Base-by-base conservation (phyloP, 2,329 filamentous ascomycete species). In the Cladosporium colombiae region DNA sequence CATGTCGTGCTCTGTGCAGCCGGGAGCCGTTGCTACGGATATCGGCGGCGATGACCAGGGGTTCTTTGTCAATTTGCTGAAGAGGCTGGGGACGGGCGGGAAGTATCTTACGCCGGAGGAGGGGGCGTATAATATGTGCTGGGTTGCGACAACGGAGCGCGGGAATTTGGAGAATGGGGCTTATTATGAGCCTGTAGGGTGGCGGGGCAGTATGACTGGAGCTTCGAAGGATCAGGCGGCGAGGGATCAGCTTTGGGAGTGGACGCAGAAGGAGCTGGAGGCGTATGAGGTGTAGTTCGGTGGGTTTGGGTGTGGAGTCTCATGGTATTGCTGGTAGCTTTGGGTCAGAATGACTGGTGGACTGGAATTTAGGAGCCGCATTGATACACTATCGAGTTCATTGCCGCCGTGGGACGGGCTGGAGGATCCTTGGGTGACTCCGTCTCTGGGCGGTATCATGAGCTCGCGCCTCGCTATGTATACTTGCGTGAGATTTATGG, bases 1-100 rank as follows among this genome's bases (percentile, higher is more conserved):
- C 59, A 82, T 77, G 0, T 74, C 75, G 5, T 77, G 80, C 0
- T 75, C 79, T 0, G 68, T 84, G 2, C 83, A 85, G 66, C 83
- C 83, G 0, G 84, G 84, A 11, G 75, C 81, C n/a, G 80, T 84
- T 25, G 55, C 55, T n/a, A 58, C 55, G 18, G 49, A 27, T 49
- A 61, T 53, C 10, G 63, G 52, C 52, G 65, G 69, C 2, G 40
- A 21, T 8, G 29, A 56, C 14, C 25, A 49, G 18, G 40, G 40
- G 37, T n/a, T 61, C 56, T 62, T 1, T 21, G 74, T 33, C 62
- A 64, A 31, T 16, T 66, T 44, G 59, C 65, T 3, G 29, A 65
- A 40, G 52, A 68, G 4, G 68, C 71, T 52, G 58, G 58, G 37
- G 3, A 56, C 52, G 29, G 29, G 52, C 3, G 52, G 52, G 6